A percentile compares a stretch with the other conserved stretches of the same genome.
Conservation (phyloP, 257 asterid species). For the Nicotiana paniculata region DNA sequence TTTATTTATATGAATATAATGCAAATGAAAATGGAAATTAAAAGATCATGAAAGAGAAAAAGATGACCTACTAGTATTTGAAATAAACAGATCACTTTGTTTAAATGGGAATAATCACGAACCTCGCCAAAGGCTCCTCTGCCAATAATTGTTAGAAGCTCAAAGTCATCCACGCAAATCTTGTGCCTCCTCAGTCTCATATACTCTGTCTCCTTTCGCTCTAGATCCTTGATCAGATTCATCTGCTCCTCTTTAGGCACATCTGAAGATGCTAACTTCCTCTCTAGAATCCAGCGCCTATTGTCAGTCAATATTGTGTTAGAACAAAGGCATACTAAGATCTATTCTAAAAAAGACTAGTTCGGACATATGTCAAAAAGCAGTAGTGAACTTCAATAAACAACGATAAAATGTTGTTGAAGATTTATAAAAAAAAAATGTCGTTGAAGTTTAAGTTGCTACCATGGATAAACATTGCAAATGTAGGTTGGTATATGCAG, state of each 20-base stretch:
- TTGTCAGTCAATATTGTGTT: not conserved
- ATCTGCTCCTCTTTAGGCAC: slow-evolving; percentile 93
- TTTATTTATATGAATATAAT: not conserved
- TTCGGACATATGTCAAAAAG: not conserved
- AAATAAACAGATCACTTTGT: not conserved
- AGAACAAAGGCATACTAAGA: not conserved
- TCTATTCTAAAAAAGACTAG: not conserved
- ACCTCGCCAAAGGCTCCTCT: slow-evolving; percentile 98
- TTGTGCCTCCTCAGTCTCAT: slow-evolving; percentile 93
- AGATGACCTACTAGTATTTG: not conserved
- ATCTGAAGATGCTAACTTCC: slow-evolving; percentile 95
- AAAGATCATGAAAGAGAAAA: not conserved
- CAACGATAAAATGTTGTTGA: not conserved
- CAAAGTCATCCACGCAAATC: slow-evolving; percentile 95
- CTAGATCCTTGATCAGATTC: slow-evolving; percentile 76
- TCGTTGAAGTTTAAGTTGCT: not conserved
- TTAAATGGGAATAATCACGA: not conserved
- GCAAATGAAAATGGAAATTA: not conserved
- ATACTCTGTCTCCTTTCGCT: slow-evolving; percentile 89
- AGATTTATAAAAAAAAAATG: not conserved
- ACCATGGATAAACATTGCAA: not conserved
- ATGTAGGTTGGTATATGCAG: not conserved
- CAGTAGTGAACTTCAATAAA: not conserved
- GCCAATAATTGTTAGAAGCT: slow-evolving; percentile 89
- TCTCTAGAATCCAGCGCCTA: slow-evolving; percentile 91